A percentile compares a stretch with the other conserved stretches of the same genome.
phyloP scores from a whole-genome alignment of 1,284 basidiomycete species.

The Moesziomyces antarcticus region DNA sequence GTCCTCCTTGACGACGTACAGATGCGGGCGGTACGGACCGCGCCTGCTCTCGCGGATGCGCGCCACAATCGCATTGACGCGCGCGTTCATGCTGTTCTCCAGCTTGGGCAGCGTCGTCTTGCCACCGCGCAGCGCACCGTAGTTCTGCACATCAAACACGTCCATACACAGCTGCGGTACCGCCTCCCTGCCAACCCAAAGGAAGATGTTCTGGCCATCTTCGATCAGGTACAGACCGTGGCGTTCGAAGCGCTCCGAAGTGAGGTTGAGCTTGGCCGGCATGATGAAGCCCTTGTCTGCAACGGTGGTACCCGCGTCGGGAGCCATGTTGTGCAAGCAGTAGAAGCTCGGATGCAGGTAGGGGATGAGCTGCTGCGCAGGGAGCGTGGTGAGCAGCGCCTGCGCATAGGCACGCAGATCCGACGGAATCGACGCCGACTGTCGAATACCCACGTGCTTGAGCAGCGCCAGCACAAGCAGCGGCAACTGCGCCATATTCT shows the following conservation, averaged over 20 bases:
- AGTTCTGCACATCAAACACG: conserved; percentile 89
- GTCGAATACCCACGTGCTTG: conserved; percentile 94
- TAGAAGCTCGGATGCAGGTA: conserved; percentile 96
- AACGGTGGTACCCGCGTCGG: conserved; percentile 74
- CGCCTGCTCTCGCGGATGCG: conserved; percentile 87
- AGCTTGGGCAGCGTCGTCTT: conserved; percentile 90
- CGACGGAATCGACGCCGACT: conserved; percentile 94
- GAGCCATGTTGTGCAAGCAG: conserved; percentile 94
- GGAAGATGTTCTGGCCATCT: conserved; percentile 96
- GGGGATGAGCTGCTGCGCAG: conserved; percentile 88
- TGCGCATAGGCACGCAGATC: conserved; percentile 96
- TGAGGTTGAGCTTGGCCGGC: conserved; percentile 87
- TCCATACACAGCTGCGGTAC: conserved; percentile 93
- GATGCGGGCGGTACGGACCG: conserved; percentile 89
- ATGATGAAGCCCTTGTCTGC: conserved; percentile 73
- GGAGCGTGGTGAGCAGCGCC: conserved; percentile 88
- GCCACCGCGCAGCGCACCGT: conserved; percentile 87
- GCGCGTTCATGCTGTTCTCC: conserved; percentile 91
- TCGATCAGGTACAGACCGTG: conserved; percentile 97
- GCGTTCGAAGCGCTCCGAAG: conserved; percentile 90
- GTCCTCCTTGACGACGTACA: conserved; percentile 99
- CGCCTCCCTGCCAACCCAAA: conserved; percentile 96
- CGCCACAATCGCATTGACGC: conserved; percentile 90
- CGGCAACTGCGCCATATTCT: conserved; percentile 94
- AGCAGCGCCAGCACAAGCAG: conserved; percentile 87